A percentile compares a stretch with the other conserved stretches of the same genome.
phyloP scores from a whole-genome alignment of 495 filamentous ascomycete genomes.

The Beverwykella pulmonaria region DNA sequence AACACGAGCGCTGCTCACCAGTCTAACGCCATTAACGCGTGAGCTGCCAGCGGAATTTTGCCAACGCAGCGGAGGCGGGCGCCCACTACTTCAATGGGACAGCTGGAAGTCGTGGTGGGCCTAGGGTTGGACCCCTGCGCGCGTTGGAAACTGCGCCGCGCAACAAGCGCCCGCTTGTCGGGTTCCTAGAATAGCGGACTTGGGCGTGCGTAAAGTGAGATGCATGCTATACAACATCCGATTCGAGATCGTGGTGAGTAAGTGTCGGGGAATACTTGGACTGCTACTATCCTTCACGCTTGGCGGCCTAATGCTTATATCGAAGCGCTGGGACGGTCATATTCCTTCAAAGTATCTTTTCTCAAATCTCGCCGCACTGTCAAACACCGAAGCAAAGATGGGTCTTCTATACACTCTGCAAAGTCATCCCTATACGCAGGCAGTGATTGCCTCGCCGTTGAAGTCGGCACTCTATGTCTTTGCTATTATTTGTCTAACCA shows the following conservation, averaged over 20 bases:
- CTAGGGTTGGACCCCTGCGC: background rate
- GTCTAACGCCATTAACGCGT: background rate
- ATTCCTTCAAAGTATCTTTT: background rate
- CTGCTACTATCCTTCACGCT: background rate
- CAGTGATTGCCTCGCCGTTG: background rate
- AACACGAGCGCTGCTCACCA: background rate
- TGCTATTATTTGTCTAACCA: constrained; percentile 6
- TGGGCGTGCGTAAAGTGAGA: background rate
- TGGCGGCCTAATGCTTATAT: background rate
- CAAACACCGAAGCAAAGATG: constrained; percentile 6
- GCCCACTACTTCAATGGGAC: background rate
- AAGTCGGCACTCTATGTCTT: background rate
- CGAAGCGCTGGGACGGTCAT: background rate
- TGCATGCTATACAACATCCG: background rate
- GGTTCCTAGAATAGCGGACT: background rate
- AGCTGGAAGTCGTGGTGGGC: background rate
- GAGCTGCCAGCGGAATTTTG: background rate
- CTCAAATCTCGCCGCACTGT: background rate
- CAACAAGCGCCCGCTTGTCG: background rate
- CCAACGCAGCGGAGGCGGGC: background rate
- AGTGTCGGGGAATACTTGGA: background rate
- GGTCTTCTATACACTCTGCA: constrained; percentile 15
- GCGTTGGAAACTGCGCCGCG: background rate
- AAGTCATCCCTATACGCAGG: background rate
- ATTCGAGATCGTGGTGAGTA: background rate